phyloP scores from a whole-genome alignment of 805 yeast species.

The Kodamaea leandrae region DNA sequence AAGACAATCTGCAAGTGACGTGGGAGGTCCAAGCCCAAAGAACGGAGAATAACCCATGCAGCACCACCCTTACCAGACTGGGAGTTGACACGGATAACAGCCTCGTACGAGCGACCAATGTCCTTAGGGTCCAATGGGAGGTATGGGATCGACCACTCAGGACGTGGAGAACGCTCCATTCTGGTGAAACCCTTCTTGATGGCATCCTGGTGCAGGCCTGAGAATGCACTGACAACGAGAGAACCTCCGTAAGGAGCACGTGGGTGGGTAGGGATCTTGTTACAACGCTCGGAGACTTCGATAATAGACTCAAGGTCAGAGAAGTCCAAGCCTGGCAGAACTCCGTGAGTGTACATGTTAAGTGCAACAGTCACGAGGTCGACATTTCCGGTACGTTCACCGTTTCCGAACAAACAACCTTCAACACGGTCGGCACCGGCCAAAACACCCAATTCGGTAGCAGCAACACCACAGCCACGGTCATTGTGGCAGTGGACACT shows the following conservation, averaged over 20 bases:
- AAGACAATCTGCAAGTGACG: conserved; percentile 67
- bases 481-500: conserved; percentile 78
- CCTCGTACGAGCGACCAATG: conserved; percentile 77
- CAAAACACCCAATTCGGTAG: conserved; percentile 68
- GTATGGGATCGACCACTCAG: conserved; percentile 67
- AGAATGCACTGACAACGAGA: conserved; percentile 74
- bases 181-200: conserved; percentile 64
- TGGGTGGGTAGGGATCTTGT: conserved; percentile 69
- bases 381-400: conserved; percentile 84
- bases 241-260: conserved; percentile 83
- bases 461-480: conserved; percentile 83
- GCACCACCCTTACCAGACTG: conserved; percentile 91
- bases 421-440: conserved; percentile 89
- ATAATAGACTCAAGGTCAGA: conserved; percentile 65
- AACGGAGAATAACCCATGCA: conserved; percentile 73
- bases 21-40: conserved; percentile 72
- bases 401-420: conserved; percentile 80
- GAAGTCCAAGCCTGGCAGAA: conserved; percentile 67
- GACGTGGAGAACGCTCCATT: conserved; percentile 21
- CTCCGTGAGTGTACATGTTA: conserved; percentile 77
- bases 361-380: conserved; percentile 73
- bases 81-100: conserved; percentile 78
- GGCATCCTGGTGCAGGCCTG: conserved; percentile 73
- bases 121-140: conserved; percentile 80
- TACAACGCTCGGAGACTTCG: conserved; percentile 70